Evolutionary conservation across 345 rosid species (phyloP).

Genomic region (Linum tenue): DNA sequence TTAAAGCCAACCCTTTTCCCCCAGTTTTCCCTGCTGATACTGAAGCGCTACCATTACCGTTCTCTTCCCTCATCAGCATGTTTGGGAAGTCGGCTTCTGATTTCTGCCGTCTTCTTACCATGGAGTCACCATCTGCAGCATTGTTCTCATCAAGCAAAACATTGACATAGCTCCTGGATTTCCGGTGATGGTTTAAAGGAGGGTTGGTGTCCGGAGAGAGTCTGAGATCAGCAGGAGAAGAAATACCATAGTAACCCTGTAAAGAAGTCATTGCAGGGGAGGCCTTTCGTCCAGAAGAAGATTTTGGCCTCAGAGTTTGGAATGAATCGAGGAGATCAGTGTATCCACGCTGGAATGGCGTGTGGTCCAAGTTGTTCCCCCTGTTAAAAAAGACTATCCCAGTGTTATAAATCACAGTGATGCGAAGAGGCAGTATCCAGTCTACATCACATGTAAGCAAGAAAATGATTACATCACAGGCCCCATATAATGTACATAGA

Average conservation of each 20-base stretch:
- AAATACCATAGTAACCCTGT: conserved; percentile 67
- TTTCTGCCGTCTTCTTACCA: conserved; percentile 41
- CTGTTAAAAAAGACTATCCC: background rate
- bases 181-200: conserved; percentile 14
- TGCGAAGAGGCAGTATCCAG: background rate
- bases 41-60: conserved; percentile 25
- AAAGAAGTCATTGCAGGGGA: conserved; percentile 77
- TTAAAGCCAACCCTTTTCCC: conserved; percentile 49
- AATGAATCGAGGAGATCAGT: conserved; percentile 27
- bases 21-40: conserved; percentile 36
- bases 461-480: too few relatives aligned
- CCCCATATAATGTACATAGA: too few relatives aligned
- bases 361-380: conserved; percentile 10
- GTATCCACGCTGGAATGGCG: conserved; percentile 14
- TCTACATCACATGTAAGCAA: too few relatives aligned
- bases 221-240: conserved; percentile 22
- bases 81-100: conserved; percentile 41
- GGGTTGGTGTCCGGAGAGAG: conserved; percentile 21
- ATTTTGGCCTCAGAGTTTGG: conserved; percentile 39
- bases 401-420: conserved; percentile 3
- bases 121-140: conserved; percentile 25
- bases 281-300: conserved; percentile 30
- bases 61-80: conserved; percentile 55
- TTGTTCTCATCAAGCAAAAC: conserved; percentile 20
- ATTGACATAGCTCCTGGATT: conserved; percentile 16